Percentiles rank a stretch among this genome's conserved stretches.
Evolutionary conservation across 1,139 yeast genomes (phyloP).

Genomic region (Yamadazyma atmosphaerica): DNA sequence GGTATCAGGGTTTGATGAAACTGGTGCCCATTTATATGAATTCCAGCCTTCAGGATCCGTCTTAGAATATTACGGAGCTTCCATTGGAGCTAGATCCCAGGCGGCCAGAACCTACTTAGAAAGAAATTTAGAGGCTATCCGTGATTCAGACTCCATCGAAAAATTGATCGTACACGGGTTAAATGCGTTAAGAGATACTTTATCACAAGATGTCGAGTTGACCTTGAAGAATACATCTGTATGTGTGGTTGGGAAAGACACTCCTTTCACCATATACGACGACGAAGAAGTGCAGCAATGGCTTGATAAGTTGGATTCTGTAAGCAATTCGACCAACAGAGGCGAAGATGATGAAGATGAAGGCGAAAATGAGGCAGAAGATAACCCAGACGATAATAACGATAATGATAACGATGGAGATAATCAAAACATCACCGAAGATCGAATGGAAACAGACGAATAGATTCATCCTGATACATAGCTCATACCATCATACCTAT

Average conservation of each 20-base stretch:
- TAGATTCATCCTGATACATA: constrained; percentile 12
- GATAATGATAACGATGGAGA: constrained; percentile 24
- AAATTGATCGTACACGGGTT: constrained; percentile 84
- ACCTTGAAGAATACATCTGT: constrained; percentile 83
- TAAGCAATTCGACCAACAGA: constrained; percentile 51
- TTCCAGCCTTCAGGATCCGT: constrained; percentile 96
- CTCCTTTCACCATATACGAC: constrained; percentile 73
- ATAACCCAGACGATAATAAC: constrained; percentile 17
- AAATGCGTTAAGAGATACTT: constrained; percentile 88
- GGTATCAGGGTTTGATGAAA: constrained; percentile 89
- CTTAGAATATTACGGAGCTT: constrained; percentile 87
- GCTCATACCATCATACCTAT: background rate
- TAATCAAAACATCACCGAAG: constrained; percentile 30
- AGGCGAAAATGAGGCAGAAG: constrained; percentile 22
- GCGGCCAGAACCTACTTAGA: constrained; percentile 96
- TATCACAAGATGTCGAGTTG: constrained; percentile 91
- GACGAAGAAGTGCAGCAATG: constrained; percentile 84
- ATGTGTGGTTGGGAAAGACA: constrained; percentile 84
- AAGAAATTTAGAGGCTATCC: constrained; percentile 71
- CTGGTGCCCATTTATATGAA: constrained; percentile 93
- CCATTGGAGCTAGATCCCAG: constrained; percentile 98
- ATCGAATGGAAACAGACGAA: constrained; percentile 60
- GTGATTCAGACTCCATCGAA: constrained; percentile 59
- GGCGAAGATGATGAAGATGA: constrained; percentile 42
- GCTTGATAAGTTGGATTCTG: constrained; percentile 68